Evolutionary conservation across 805 yeast genomes (phyloP).

Genomic region (Nakazawaea ishiwadae): DNA sequence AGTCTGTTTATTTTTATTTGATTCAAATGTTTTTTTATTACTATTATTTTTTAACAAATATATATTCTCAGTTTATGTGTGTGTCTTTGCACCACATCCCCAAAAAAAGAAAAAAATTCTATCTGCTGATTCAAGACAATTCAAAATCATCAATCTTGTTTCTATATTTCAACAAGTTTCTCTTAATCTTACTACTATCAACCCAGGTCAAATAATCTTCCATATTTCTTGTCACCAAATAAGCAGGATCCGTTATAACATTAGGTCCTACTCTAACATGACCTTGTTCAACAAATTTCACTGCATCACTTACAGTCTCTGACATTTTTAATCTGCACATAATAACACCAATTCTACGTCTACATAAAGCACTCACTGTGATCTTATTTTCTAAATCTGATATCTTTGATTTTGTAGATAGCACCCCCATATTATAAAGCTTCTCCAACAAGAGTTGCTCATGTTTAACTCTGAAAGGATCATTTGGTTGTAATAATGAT

Average conservation of each 20-base stretch:
- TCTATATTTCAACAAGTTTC: constrained; percentile 81
- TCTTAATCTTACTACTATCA: constrained; percentile 90
- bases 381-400: constrained; percentile 89
- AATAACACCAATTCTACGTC: constrained; percentile 89
- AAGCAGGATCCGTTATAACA: constrained; percentile 93
- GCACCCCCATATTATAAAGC: constrained; percentile 80
- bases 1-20: too few species aligned
- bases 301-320: constrained; percentile 81
- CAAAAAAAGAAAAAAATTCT: too few species aligned
- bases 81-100: neutral
- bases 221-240: constrained; percentile 84
- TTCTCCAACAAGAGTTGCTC: constrained; percentile 87
- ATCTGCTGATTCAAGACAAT: constrained; percentile 30
- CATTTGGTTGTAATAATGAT: constrained; percentile 80
- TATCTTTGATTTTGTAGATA: constrained; percentile 84
- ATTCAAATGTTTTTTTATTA: too few species aligned
- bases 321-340: constrained; percentile 96
- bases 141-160: constrained; percentile 64
- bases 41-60: too few species aligned
- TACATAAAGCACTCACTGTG: constrained; percentile 87
- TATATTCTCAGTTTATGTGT: neutral
- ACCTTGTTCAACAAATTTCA: constrained; percentile 91
- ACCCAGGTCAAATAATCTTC: constrained; percentile 98
- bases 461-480: constrained; percentile 82
- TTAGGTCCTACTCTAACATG: constrained; percentile 97